Percentiles rank a stretch among this genome's conserved stretches.
Evolutionary conservation across 208 protist genomes (phyloP).

Genomic region (Porcisia hertigi): DNA sequence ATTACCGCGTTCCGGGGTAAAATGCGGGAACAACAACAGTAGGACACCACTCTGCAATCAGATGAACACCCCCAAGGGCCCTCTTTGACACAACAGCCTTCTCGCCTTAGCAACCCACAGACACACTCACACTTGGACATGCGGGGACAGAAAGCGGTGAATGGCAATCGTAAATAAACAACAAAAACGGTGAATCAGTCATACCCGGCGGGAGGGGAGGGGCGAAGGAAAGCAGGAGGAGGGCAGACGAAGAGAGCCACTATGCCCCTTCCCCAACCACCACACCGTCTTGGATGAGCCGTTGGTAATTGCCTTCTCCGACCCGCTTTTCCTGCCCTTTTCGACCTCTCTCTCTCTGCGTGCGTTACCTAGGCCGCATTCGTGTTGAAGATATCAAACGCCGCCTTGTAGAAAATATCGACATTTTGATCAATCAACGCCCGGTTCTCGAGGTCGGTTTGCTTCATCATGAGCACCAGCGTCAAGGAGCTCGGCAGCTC

Average conservation of each 20-base stretch:
- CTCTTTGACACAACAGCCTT: too few relatives aligned
- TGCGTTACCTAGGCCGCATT: constrained; percentile 8
- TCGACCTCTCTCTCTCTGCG: not conserved
- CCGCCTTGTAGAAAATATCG: constrained; percentile 81
- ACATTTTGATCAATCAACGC: constrained; percentile 87
- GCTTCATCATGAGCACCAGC: constrained; percentile 85
- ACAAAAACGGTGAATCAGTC: too few relatives aligned
- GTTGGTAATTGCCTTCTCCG: not conserved
- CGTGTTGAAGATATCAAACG: constrained; percentile 66
- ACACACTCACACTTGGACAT: too few relatives aligned
- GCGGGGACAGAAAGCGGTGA: too few relatives aligned
- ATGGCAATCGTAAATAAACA: too few relatives aligned
- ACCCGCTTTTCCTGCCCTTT: not conserved
- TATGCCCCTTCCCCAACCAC: not conserved
- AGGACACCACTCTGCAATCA: too few relatives aligned
- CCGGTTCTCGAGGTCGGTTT: constrained; percentile 65
- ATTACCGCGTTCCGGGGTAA: too few relatives aligned
- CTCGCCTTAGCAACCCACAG: too few relatives aligned
- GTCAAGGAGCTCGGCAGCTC: constrained; percentile 86
- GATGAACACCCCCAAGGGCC: too few relatives aligned
- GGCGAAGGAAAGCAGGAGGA: too few relatives aligned
- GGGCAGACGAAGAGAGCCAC: not conserved
- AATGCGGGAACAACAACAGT: too few relatives aligned
- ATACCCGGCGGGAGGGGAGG: too few relatives aligned
- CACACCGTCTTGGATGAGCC: not conserved